These are phyloP conservation scores for Telfairia occidentalis DNA, from an alignment of 331 rosid genomes.

Conservation along the genomic window DNA sequence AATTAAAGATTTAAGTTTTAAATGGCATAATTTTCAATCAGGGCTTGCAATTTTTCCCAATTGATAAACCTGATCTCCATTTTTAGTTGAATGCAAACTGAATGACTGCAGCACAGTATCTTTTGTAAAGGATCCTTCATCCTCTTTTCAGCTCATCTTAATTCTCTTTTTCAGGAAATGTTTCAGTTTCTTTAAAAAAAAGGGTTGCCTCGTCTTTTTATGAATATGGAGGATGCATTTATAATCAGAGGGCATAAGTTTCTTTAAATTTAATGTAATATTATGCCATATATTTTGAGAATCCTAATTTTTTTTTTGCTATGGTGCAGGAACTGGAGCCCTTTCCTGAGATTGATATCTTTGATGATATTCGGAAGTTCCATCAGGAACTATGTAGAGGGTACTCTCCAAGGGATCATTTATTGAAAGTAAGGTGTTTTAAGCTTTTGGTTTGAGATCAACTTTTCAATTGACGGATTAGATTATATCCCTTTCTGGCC, in stretches of 20 bases:
- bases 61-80: background rate
- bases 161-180: background rate
- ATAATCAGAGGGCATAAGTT: background rate
- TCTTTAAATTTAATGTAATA: background rate
- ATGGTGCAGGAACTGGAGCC: slow-evolving; percentile 66
- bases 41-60: background rate
- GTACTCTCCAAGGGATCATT: slow-evolving; percentile 62
- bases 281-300: background rate
- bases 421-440: slow-evolving; percentile 44
- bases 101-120: background rate
- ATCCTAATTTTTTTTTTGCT: background rate
- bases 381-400: slow-evolving; percentile 59
- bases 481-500: background rate
- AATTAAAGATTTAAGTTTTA: background rate
- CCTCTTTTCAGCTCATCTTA: background rate
- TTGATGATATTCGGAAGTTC: slow-evolving; percentile 49
- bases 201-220: background rate
- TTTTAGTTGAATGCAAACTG: background rate
- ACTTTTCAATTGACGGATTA: background rate
- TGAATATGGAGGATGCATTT: background rate
- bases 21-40: background rate
- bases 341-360: slow-evolving; percentile 59
- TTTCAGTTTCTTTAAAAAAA: background rate
- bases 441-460: background rate
- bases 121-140: background rate